phyloP scores from a whole-genome alignment of 1,284 basidiomycete species.

The Marasmius sp. region DNA sequence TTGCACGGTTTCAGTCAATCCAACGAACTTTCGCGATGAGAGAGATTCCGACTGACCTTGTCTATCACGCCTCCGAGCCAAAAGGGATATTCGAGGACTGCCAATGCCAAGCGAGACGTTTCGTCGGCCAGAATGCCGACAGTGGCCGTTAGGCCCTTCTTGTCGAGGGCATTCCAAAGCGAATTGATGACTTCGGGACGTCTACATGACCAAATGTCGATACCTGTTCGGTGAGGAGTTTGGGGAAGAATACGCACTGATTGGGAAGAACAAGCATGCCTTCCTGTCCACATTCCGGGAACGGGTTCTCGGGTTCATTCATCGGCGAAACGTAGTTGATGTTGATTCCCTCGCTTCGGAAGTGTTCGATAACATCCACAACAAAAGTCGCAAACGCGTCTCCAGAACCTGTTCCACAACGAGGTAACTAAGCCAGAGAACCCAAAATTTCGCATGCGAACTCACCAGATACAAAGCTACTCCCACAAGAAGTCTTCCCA shows the following conservation, averaged over 20 bases:
- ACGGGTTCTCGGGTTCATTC: constrained; percentile 38
- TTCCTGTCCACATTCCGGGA: constrained; percentile 36
- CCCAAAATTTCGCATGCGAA: too few relatives aligned
- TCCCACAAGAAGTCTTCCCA: constrained; percentile 31
- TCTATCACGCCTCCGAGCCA: constrained; percentile 34
- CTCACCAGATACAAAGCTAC: constrained; percentile 30
- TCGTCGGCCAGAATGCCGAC: constrained; percentile 39
- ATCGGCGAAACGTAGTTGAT: constrained; percentile 38
- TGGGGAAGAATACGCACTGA: constrained; percentile 30
- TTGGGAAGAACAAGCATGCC: constrained; percentile 35
- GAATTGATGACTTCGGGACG: too few relatives aligned
- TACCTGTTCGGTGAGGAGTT: too few relatives aligned
- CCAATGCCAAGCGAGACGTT: constrained; percentile 28
- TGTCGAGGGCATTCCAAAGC: constrained; percentile 26
- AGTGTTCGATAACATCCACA: constrained; percentile 35
- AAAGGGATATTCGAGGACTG: constrained; percentile 28
- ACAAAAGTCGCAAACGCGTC: constrained; percentile 33
- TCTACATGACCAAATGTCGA: too few relatives aligned
- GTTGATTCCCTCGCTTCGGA: constrained; percentile 30
- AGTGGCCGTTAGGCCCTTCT: constrained; percentile 24
- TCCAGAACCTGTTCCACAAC: constrained; percentile 25
- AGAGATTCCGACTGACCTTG: constrained; percentile 19
- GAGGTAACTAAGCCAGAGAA: background rate
- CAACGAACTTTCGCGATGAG: background rate
- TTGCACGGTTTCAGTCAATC: background rate